These are phyloP conservation scores for Pythium apleroticum DNA, from an alignment of 352 stramenopile genomes.

Conservation along the genomic window DNA sequence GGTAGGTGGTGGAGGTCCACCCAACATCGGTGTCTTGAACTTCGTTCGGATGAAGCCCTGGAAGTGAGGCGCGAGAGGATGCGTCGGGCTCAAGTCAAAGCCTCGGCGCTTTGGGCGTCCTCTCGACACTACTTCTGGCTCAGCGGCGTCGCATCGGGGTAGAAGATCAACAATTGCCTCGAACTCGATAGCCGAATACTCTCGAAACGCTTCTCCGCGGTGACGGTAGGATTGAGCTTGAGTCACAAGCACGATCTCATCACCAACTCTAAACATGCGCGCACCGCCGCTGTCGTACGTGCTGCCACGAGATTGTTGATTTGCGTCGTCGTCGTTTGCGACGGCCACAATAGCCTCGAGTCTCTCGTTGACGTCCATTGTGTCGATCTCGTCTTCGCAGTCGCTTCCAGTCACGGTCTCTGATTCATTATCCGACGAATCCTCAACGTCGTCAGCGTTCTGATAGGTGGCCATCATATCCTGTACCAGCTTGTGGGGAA, in stretches of 20 bases:
- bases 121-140: neutral
- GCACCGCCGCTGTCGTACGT: neutral
- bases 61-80: constrained; percentile 11
- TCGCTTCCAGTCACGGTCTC: neutral
- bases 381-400: neutral
- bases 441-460: neutral
- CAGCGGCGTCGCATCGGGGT: neutral
- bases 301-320: neutral
- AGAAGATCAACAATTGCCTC: neutral
- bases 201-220: neutral
- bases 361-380: neutral
- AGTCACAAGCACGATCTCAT: neutral
- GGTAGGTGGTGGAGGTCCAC: constrained; percentile 11
- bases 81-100: neutral
- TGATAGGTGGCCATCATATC: neutral
- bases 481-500: neutral
- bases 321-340: neutral
- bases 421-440: neutral
- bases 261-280: neutral
- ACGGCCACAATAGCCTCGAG: neutral
- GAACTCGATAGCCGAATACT: neutral
- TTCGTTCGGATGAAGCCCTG: constrained; percentile 27
- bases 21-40: constrained; percentile 25
- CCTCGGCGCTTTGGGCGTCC: neutral
- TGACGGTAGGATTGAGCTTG: constrained; percentile 1